A percentile compares a stretch with the other conserved stretches of the same genome.
Evolutionary conservation across 805 yeast genomes (phyloP).

Genomic region (Wickerhamomyces alni): DNA sequence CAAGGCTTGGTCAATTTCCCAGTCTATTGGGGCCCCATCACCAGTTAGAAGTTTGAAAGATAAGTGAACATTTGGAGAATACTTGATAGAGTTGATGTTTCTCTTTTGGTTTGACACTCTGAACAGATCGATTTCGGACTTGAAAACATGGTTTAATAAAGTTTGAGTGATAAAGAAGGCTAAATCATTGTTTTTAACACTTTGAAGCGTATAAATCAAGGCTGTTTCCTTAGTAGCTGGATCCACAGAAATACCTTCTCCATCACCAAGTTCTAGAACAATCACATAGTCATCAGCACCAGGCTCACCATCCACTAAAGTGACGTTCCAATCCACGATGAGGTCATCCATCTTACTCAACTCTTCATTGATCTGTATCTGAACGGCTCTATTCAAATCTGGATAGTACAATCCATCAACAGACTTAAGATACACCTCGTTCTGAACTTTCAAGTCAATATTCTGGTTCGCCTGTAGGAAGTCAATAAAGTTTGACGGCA

Average conservation of each 20-base stretch:
- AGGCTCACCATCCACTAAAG: constrained; percentile 21
- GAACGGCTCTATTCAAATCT: constrained; percentile 55
- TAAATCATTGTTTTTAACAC: constrained; percentile 50
- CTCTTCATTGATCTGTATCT: constrained; percentile 38
- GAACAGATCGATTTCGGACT: constrained; percentile 32
- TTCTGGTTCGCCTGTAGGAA: constrained; percentile 32
- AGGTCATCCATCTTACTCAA: constrained; percentile 25
- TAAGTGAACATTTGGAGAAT: constrained; percentile 63
- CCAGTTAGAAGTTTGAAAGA: constrained; percentile 72
- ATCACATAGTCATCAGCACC: constrained; percentile 27
- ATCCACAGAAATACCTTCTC: constrained; percentile 40
- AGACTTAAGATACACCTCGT: constrained; percentile 37
- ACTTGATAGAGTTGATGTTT: constrained; percentile 26
- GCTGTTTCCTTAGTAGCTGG: constrained; percentile 32
- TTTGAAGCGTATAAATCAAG: constrained; percentile 34
- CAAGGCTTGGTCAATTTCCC: constrained; percentile 65
- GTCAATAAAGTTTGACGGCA: constrained; percentile 31
- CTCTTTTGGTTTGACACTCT: constrained; percentile 11
- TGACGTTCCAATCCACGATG: constrained; percentile 29
- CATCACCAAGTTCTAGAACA: constrained; percentile 32
- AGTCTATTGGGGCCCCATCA: constrained; percentile 55
- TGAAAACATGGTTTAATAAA: constrained; percentile 39
- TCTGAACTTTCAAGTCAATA: constrained; percentile 34
- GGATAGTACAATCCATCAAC: constrained; percentile 50
- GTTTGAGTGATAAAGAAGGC: constrained; percentile 58